Base-by-base conservation (phyloP, 2,329 filamentous ascomycete species). In the Aspergillus melleus region DNA sequence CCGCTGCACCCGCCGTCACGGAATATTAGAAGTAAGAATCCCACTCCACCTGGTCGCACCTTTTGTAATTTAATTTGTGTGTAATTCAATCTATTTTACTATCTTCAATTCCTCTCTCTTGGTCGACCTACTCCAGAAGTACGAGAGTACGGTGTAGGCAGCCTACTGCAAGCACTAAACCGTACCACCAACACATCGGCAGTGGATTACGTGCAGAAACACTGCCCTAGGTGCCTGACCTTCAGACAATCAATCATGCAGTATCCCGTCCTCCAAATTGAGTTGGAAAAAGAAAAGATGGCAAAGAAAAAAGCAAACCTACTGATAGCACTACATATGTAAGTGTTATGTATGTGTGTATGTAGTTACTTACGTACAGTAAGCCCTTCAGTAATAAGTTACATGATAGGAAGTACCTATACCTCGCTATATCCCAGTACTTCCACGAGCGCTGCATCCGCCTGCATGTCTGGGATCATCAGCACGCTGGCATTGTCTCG, bases 401-500 rank as follows among this genome's bases (percentile, higher is more conserved):
- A 53, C 9, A 36, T 30, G 19, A 52, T 20, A 46, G 29, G 12
- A 49, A n/a, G 19, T 32, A 52, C 19, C n/a, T 30, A 12, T 32
- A 52, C 19, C n/a, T 30, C 24, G 14, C n/a, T 8, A 20, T 42
- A 20, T 42, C 50, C 30, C 20, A 22, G 46, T 24, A 16, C 51
- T 26, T 55, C 59, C 59, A 63, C 59, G 59, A 63, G 59, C 46
- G 24, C 54, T 58, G 50, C 54, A 58, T 55, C 32, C 47, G 32
- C 47, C 54, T 56, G 55, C 60, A 59, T 57, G 39, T 26, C 24
- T 32, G 54, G 32, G 46, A 59, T 54, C 30, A 57, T 22, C 30
- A 46, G 49, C 54, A 30, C 50, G 54, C 30, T 52, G 54, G 51
- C 49, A 42, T 24, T 24, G 53, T 49, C 49, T 20, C 24, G 29